These are phyloP conservation scores for Blastosporella zonata DNA, from an alignment of 1,284 basidiomycete genomes.

Conservation along the genomic window DNA sequence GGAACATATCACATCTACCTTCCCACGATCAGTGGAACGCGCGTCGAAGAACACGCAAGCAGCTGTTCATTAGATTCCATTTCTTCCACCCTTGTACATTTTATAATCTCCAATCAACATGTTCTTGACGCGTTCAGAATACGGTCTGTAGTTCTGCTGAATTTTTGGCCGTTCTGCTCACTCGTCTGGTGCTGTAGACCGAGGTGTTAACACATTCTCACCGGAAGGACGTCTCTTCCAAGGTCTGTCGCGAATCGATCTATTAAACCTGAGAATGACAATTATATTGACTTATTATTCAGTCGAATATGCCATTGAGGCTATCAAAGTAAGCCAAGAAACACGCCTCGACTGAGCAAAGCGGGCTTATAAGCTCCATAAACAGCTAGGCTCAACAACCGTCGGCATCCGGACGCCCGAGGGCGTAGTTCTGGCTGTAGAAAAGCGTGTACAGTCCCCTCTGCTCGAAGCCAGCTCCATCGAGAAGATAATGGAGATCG, in stretches of 20 bases:
- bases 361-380: slow-evolving; percentile 13
- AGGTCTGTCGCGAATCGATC: slow-evolving; percentile 45
- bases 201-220: slow-evolving; percentile 98
- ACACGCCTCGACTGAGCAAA: background rate
- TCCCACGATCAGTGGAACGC: slow-evolving; percentile 43
- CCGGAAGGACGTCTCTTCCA: slow-evolving; percentile 95
- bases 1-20: slow-evolving; percentile 13
- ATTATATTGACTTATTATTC: slow-evolving; percentile 11
- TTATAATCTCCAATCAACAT: slow-evolving; percentile 40
- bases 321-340: slow-evolving; percentile 75
- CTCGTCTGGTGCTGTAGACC: slow-evolving; percentile 52
- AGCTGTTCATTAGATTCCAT: slow-evolving; percentile 21
- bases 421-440: slow-evolving; percentile 93
- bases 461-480: slow-evolving; percentile 94
- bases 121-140: slow-evolving; percentile 94
- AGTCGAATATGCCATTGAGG: slow-evolving; percentile 99
- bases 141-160: slow-evolving; percentile 51
- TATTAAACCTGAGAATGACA: background rate
- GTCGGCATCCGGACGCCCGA: slow-evolving; percentile 87
- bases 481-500: slow-evolving; percentile 99
- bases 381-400: slow-evolving; percentile 94
- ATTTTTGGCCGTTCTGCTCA: background rate
- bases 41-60: slow-evolving; percentile 36
- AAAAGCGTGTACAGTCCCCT: slow-evolving; percentile 98
- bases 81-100: slow-evolving; percentile 19